These are phyloP conservation scores for Camellia granthamiana DNA, from an alignment of 148 eudicot genomes.

Conservation along the genomic window DNA sequence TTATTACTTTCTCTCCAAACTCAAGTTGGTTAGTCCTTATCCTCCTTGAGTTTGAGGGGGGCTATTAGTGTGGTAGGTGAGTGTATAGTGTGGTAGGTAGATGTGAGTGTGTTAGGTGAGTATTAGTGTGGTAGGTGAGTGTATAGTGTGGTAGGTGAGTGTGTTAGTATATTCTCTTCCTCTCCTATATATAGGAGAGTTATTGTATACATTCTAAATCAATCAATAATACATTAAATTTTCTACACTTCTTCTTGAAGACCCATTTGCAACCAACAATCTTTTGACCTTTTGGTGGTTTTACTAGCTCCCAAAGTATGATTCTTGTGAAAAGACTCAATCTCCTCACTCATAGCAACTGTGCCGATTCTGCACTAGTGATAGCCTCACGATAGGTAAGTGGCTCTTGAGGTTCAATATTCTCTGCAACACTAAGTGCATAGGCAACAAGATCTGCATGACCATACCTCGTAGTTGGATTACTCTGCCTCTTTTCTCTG, in stretches of 20 bases:
- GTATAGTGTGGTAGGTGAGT: too few relatives aligned
- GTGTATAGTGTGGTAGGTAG: too few relatives aligned
- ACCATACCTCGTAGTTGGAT: background rate
- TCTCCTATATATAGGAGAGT: too few relatives aligned
- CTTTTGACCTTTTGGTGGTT: background rate
- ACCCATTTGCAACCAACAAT: conserved; percentile 12
- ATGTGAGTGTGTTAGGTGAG: too few relatives aligned
- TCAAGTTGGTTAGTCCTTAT: too few relatives aligned
- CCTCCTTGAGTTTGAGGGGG: too few relatives aligned
- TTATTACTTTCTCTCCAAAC: too few relatives aligned
- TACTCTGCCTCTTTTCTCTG: background rate
- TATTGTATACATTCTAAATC: too few relatives aligned
- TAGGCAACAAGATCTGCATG: background rate
- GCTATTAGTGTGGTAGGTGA: too few relatives aligned
- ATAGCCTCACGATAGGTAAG: background rate
- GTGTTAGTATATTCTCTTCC: too few relatives aligned
- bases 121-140: too few relatives aligned
- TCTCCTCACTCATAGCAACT: conserved; percentile 8
- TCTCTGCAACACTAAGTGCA: background rate
- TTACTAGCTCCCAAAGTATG: conserved; percentile 5
- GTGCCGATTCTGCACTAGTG: background rate
- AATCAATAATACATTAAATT: too few relatives aligned
- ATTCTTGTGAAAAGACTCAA: conserved; percentile 2
- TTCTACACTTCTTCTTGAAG: background rate
- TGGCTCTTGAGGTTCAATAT: background rate